A percentile compares a stretch with the other conserved stretches of the same genome.
phyloP scores from a whole-genome alignment of 176 grass and related monocot species.

The Aegilops speltoides region DNA sequence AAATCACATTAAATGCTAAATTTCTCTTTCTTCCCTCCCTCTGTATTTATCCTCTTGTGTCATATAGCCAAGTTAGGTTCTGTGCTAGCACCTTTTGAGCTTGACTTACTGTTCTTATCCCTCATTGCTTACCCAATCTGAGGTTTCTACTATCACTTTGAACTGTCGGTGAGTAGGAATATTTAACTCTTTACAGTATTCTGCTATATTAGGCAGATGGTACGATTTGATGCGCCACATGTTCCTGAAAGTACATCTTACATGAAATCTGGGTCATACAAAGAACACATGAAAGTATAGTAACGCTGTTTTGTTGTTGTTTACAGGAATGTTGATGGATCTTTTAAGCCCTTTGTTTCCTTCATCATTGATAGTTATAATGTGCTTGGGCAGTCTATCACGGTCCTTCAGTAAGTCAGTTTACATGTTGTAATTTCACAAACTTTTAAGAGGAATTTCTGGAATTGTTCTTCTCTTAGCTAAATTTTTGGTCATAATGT shows the following conservation, averaged over 20 bases:
- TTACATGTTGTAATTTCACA: conserved; percentile 23
- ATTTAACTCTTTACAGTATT: background rate
- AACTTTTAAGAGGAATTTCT: background rate
- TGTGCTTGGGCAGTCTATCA: conserved; percentile 90
- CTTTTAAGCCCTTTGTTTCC: conserved; percentile 94
- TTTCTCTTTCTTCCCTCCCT: background rate
- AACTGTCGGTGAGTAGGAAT: background rate
- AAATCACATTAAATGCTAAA: conserved; percentile 4
- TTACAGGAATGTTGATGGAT: conserved; percentile 97
- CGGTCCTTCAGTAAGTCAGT: conserved; percentile 89
- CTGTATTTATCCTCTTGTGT: background rate
- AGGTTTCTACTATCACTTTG: background rate
- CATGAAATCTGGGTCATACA: background rate
- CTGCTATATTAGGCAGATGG: background rate
- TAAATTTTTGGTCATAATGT: conserved; percentile 4
- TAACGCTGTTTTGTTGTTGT: conserved; percentile 21
- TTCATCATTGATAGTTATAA: conserved; percentile 80
- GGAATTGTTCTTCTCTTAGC: background rate
- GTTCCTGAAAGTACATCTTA: conserved; percentile 14
- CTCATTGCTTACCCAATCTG: background rate
- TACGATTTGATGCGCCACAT: background rate
- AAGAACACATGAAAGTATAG: background rate
- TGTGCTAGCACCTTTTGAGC: conserved; percentile 7
- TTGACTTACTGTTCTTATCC: background rate
- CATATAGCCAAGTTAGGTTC: background rate